phyloP scores from a whole-genome alignment of 2,329 filamentous ascomycete genomes.

The Cladosporium sp. region DNA sequence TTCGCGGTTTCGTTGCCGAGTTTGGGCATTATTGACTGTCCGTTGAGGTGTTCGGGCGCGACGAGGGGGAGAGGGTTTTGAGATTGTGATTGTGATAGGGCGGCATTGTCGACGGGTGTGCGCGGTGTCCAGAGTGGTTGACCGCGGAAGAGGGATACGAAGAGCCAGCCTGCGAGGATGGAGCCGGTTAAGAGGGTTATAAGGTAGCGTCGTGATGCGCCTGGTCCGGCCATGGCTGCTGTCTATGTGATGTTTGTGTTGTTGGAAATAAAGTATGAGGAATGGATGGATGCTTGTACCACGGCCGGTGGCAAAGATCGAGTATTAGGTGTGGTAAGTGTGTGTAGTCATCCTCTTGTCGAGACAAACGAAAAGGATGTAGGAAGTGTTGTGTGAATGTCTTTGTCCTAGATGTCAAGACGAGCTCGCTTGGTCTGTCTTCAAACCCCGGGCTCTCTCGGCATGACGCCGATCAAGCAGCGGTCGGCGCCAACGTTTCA shows the following conservation, averaged over 20 bases:
- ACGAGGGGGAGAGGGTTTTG: not conserved
- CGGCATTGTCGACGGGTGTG: constrained; percentile 13
- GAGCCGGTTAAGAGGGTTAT: constrained; percentile 51
- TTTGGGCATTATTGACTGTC: constrained; percentile 72
- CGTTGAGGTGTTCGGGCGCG: constrained; percentile 28
- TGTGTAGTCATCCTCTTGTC: not conserved
- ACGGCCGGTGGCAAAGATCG: not conserved
- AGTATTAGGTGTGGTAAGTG: constrained; percentile 1
- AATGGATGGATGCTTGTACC: not conserved
- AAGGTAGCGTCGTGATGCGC: constrained; percentile 34
- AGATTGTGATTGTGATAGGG: not conserved
- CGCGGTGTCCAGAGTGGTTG: constrained; percentile 25
- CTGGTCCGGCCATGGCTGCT: constrained; percentile 14
- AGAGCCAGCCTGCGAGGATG: constrained; percentile 54
- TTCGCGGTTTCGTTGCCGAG: constrained; percentile 79
- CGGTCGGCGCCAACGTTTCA: constrained; percentile 1
- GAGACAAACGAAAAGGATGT: not conserved
- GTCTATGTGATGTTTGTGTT: not conserved
- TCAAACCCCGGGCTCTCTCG: not conserved
- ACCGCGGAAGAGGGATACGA: constrained; percentile 55
- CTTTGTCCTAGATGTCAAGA: not conserved
- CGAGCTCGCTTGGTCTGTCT: not conserved
- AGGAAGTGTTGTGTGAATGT: not conserved
- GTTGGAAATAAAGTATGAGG: too few relatives aligned
- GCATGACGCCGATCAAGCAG: not conserved